Percentiles rank a stretch among this genome's conserved stretches.
Evolutionary conservation across 139 green algal genomes (phyloP).

Genomic region (Tetratostichococcus sp.): DNA sequence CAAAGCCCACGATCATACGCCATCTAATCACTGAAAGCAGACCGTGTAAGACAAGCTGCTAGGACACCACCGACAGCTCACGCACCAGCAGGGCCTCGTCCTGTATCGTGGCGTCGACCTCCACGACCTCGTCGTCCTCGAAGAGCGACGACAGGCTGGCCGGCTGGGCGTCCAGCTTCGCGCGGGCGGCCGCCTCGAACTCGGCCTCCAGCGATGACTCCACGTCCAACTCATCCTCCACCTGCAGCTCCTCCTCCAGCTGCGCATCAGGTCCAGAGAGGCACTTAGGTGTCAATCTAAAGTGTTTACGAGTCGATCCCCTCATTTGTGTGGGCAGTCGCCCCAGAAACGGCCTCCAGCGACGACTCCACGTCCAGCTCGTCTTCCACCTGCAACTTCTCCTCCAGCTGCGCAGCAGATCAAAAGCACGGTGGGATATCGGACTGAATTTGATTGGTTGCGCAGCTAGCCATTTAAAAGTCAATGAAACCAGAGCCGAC

Average conservation of each 20-base stretch:
- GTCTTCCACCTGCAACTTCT: not conserved
- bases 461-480: too few relatives aligned
- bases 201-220: constrained; percentile 13
- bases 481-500: too few relatives aligned
- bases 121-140: constrained; percentile 27
- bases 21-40: too few relatives aligned
- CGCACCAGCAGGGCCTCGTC: constrained; percentile 37
- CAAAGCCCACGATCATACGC: too few relatives aligned
- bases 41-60: not conserved
- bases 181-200: constrained; percentile 8
- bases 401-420: constrained; percentile 4
- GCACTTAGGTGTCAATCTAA: too few relatives aligned
- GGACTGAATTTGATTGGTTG: too few relatives aligned
- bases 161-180: not conserved
- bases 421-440: too few relatives aligned
- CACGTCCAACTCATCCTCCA: not conserved
- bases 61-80: not conserved
- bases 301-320: too few relatives aligned
- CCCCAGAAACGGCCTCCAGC: too few relatives aligned
- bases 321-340: too few relatives aligned
- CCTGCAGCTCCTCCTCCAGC: not conserved
- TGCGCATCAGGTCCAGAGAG: too few relatives aligned
- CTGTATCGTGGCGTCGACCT: constrained; percentile 12
- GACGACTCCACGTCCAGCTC: not conserved
- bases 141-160: constrained; percentile 40